A percentile compares a stretch with the other conserved stretches of the same genome.
Conservation (phyloP, 441 rosid genomes). For the Aleurites moluccanus region DNA sequence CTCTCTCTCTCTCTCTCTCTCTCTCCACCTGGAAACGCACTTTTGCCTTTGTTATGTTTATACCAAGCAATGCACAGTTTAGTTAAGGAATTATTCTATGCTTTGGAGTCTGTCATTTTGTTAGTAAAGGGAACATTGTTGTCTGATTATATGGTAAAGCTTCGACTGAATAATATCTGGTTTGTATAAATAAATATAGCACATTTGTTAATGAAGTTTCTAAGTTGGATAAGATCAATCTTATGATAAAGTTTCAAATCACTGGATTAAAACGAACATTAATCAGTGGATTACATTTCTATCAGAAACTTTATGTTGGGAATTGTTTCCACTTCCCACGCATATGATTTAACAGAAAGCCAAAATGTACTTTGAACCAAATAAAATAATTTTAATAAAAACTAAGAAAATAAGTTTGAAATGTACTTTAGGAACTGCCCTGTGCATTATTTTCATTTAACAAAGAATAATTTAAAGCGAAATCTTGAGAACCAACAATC, state of each 20-base stretch:
- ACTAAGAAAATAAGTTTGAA: neutral
- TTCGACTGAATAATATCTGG: too few species aligned
- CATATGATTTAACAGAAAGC: neutral
- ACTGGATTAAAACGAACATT: neutral
- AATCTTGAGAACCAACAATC: conserved; percentile 19
- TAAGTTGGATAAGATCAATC: neutral
- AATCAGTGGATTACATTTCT: neutral
- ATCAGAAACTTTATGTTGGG: neutral
- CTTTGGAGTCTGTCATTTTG: neutral
- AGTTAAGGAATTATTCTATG: conserved; percentile 5
- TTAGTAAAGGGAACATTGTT: neutral
- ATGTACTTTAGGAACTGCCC: neutral
- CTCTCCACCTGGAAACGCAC: conserved; percentile 16
- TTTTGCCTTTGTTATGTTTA: conserved; percentile 15
- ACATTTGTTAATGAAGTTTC: neutral
- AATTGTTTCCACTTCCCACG: neutral
- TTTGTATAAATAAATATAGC: too few species aligned
- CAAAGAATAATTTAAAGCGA: conserved; percentile 26
- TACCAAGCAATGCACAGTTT: conserved; percentile 7
- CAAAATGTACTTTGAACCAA: conserved; percentile 25
- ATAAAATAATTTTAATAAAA: neutral
- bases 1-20: neutral
- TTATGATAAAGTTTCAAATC: neutral
- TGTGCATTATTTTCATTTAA: neutral
- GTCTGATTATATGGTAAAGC: too few species aligned